These are phyloP conservation scores for Xylariaceae sp. DNA, from an alignment of 2,329 filamentous ascomycete genomes.

Conservation along the genomic window DNA sequence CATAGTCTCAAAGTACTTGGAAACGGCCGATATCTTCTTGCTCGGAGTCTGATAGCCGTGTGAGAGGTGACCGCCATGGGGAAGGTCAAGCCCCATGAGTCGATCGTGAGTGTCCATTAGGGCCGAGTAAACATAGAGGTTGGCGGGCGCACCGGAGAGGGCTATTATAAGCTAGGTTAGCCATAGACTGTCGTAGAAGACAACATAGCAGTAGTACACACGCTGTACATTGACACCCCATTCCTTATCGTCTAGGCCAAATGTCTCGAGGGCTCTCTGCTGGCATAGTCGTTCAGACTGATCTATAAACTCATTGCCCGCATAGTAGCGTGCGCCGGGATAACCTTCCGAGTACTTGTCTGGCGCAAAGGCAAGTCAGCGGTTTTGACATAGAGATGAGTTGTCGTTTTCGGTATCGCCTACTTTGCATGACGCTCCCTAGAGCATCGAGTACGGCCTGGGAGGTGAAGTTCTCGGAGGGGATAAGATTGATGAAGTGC, in stretches of 20 bases:
- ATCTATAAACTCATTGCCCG: slow-evolving; percentile 96
- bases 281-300: slow-evolving; percentile 89
- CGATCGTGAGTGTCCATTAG: slow-evolving; percentile 91
- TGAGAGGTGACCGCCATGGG: slow-evolving; percentile 93
- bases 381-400: background rate
- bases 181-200: slow-evolving; percentile 9
- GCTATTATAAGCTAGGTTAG: slow-evolving; percentile 54
- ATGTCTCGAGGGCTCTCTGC: slow-evolving; percentile 85
- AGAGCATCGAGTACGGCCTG: slow-evolving; percentile 90
- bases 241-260: slow-evolving; percentile 80
- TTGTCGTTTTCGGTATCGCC: slow-evolving; percentile 35
- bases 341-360: slow-evolving; percentile 99
- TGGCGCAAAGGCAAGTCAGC: slow-evolving; percentile 43
- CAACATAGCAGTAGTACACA: slow-evolving; percentile 49
- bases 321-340: slow-evolving; percentile 94
- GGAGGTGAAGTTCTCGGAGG: slow-evolving; percentile 94
- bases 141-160: slow-evolving; percentile 76
- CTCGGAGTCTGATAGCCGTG: slow-evolving; percentile 97
- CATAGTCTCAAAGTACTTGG: slow-evolving; percentile 98
- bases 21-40: slow-evolving; percentile 96
- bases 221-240: slow-evolving; percentile 98
- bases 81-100: slow-evolving; percentile 95
- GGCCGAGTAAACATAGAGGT: slow-evolving; percentile 94
- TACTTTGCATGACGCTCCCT: slow-evolving; percentile 94
- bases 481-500: slow-evolving; percentile 97